These are phyloP conservation scores for Trichaptum fuscoviolaceum DNA, from an alignment of 768 basidiomycete genomes.

Conservation along the genomic window DNA sequence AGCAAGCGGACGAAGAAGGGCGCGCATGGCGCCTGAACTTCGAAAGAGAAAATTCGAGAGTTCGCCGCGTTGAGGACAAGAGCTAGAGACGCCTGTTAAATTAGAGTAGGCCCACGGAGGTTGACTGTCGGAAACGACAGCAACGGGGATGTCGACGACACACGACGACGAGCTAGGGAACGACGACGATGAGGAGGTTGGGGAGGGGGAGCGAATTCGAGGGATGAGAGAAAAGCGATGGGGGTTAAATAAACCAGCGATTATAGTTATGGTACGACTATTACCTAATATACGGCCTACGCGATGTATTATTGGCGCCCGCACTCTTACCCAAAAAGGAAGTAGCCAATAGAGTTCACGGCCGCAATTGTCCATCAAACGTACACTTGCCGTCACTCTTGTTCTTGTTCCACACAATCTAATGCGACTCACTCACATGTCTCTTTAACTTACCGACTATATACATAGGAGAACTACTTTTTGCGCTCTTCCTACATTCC, in stretches of 20 bases:
- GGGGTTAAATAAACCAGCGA: not conserved
- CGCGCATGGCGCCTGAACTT: conserved; percentile 39
- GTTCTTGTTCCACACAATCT: too few species aligned
- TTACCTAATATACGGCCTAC: not conserved
- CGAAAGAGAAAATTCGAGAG: conserved; percentile 9
- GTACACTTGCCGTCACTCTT: too few species aligned
- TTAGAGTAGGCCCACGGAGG: not conserved
- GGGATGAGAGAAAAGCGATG: not conserved
- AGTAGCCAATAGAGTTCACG: not conserved
- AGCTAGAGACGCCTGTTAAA: conserved; percentile 1
- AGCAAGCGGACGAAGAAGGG: conserved; percentile 62
- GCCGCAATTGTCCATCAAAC: not conserved
- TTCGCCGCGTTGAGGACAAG: conserved; percentile 9
- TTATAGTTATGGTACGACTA: not conserved
- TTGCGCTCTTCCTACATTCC: not conserved
- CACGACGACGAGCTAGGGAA: not conserved
- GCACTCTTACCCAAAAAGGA: not conserved
- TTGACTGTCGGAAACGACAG: not conserved
- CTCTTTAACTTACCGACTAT: not conserved
- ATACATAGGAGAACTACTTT: not conserved
- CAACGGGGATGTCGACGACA: not conserved
- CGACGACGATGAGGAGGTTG: not conserved
- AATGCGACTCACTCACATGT: not conserved
- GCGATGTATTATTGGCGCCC: not conserved
- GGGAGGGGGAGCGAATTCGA: not conserved